Evolutionary conservation across 805 yeast species (phyloP), one percentile per base, ranked within the genome.

Genomic region (Candida sakaeoensis): DNA sequence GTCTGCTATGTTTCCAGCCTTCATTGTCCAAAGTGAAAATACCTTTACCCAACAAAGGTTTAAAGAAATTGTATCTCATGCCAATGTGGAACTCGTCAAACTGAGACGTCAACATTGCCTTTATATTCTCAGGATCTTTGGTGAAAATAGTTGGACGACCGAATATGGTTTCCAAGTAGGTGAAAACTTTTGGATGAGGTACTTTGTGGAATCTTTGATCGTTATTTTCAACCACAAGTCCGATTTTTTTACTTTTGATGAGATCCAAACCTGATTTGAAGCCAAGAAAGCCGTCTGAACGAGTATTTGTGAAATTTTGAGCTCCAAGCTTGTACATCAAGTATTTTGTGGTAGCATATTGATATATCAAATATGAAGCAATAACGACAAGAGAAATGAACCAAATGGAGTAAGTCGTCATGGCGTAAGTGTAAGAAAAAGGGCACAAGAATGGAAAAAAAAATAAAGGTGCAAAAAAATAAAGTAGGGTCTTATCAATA

Each of bases 1-100:
- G 60, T 36, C 68, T 47, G 6, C 66, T 57, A 30, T 56, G 58
- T 43, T 57, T 63, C 70, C 70, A 63, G 10, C 63, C 62, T 12
- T 46, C 57, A 14, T 63, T 60, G 40, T 63, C 68, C 27, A 61
- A 58, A 22, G 69, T 62, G 49, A 64, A 64, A 15, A 64, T 60
- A 8, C 69, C 68, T 39, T 60, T 63, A 0, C 69, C 70, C 29
- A 64, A 47, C 15, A 63, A 48, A 18, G 66, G 65, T 29, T 47
- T 42, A 41, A 61, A 56, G 16, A 53, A 60, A 9, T 51, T 45
- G 36, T 57, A 59, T 35, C 68, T 54, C 12, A 54, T 37, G 4
- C 69, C 70, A 15, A 63, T 51, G 18, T 50, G 52, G 46, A 62
- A 64, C 42, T 62, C 68, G 33, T 59, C 55, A 46, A 62, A 58